Conservation (phyloP, 176 grass and related monocot genomes). For the Eleusine indica region DNA sequence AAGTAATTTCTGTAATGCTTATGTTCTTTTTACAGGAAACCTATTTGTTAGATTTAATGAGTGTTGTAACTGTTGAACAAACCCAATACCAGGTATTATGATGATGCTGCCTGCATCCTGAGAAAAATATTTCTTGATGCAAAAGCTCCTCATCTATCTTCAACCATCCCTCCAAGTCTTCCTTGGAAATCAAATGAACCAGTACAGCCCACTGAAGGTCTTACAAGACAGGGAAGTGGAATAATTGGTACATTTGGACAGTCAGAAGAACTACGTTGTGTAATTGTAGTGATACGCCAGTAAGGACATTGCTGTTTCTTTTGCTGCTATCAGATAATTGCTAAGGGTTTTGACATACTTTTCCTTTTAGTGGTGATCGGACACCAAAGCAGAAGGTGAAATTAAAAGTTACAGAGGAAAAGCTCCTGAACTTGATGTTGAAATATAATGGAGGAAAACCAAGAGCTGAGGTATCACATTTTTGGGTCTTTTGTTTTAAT, state of each 20-base stretch:
- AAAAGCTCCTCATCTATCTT: conserved; percentile 98
- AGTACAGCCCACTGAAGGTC: conserved; percentile 68
- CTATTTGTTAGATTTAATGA: conserved; percentile 18
- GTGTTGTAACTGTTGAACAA: conserved; percentile 20
- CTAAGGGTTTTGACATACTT: conserved; percentile 38
- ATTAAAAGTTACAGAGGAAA: conserved; percentile 97
- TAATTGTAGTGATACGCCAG: conserved; percentile 96
- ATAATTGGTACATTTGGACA: conserved; percentile 97
- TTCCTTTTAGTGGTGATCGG: conserved; percentile 79
- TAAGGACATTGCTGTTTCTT: conserved; percentile 57
- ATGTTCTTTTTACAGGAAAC: conserved; percentile 15
- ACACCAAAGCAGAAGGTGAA: conserved; percentile 99
- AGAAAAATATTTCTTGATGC: conserved; percentile 99
- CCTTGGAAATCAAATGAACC: conserved; percentile 88
- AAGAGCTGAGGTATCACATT: conserved; percentile 76
- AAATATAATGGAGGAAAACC: conserved; percentile 97
- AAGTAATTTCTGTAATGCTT: conserved; percentile 62
- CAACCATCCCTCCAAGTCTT: conserved; percentile 88
- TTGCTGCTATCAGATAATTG: neutral
- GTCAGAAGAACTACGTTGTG: conserved; percentile 94
- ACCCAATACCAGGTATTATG: conserved; percentile 74
- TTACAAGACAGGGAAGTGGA: conserved; percentile 89
- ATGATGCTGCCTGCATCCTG: conserved; percentile 96
- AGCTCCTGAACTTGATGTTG: conserved; percentile 97
- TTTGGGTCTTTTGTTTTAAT: conserved; percentile 15